A percentile compares a stretch with the other conserved stretches of the same genome.
phyloP scores from a whole-genome alignment of 768 basidiomycete species.

The Lactarius trivialis region DNA sequence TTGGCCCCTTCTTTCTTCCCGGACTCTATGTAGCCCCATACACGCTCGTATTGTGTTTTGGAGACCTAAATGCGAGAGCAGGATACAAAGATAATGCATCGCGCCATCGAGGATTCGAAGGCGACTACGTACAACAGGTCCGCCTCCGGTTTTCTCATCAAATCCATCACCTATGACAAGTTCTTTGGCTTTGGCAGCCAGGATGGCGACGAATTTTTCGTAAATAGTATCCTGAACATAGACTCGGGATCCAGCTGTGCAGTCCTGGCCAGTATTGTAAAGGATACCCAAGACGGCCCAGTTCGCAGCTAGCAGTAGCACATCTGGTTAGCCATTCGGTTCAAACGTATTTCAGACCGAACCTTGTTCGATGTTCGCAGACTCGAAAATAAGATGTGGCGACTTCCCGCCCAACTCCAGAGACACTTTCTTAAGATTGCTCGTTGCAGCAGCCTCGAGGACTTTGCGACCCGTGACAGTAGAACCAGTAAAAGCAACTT shows the following conservation, averaged over 20 bases:
- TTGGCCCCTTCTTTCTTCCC: conserved; percentile 83
- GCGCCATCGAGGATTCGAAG: background rate
- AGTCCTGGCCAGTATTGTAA: conserved; percentile 90
- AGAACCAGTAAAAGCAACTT: conserved; percentile 93
- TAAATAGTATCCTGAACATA: conserved; percentile 86
- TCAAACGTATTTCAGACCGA: conserved; percentile 10
- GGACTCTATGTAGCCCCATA: conserved; percentile 82
- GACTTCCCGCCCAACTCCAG: conserved; percentile 94
- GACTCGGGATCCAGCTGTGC: conserved; percentile 85
- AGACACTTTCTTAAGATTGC: conserved; percentile 94
- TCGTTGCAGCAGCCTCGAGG: conserved; percentile 86
- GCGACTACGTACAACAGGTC: conserved; percentile 62
- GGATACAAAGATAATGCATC: background rate
- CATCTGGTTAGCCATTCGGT: background rate
- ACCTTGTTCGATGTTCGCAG: conserved; percentile 87
- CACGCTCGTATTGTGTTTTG: conserved; percentile 75
- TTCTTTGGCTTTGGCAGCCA: conserved; percentile 61
- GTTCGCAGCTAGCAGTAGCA: conserved; percentile 49
- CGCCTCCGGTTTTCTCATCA: conserved; percentile 65
- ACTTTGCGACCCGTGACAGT: conserved; percentile 85
- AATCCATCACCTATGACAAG: conserved; percentile 77
- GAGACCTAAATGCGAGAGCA: conserved; percentile 48
- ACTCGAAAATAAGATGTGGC: conserved; percentile 83
- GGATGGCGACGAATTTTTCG: conserved; percentile 68
- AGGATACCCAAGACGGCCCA: conserved; percentile 85